A percentile compares a stretch with the other conserved stretches of the same genome.
Evolutionary conservation across 768 basidiomycete genomes (phyloP).

Genomic region (Pholiota conissans): DNA sequence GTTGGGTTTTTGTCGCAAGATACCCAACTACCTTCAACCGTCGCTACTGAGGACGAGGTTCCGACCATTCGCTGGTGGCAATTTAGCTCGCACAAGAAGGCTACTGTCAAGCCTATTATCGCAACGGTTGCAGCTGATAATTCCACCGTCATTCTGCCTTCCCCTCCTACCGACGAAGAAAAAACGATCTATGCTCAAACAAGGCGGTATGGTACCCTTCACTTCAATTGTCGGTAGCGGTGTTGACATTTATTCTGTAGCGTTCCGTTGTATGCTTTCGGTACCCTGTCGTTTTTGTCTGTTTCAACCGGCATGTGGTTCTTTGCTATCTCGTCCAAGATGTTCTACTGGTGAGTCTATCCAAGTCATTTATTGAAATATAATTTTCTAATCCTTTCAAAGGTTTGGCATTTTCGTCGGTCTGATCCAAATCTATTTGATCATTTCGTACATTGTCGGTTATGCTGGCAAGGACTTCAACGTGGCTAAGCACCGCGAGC

Average conservation of each 20-base stretch:
- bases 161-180: conserved; percentile 22
- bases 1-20: conserved; percentile 6
- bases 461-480: conserved; percentile 26
- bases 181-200: conserved; percentile 23
- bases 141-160: conserved; percentile 21
- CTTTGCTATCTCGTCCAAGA: conserved; percentile 22
- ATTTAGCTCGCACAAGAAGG: conserved; percentile 6
- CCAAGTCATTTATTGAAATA: background rate
- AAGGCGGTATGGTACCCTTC: conserved; percentile 17
- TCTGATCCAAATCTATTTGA: conserved; percentile 23
- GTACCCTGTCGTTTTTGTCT: conserved; percentile 25
- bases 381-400: background rate
- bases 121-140: conserved; percentile 18
- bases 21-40: background rate
- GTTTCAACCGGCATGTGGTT: conserved; percentile 29
- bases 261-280: conserved; percentile 23
- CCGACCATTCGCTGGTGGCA: conserved; percentile 16
- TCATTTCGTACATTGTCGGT: conserved; percentile 24
- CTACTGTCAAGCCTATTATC: conserved; percentile 10
- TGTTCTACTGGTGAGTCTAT: conserved; percentile 24
- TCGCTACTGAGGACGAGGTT: background rate
- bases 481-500: conserved; percentile 18
- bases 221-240: conserved; percentile 2
- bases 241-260: background rate
- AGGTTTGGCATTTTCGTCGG: conserved; percentile 26